Evolutionary conservation across 495 filamentous ascomycete genomes (phyloP), one percentile per base, ranked within the genome.

Genomic region (Platismatia glauca): DNA sequence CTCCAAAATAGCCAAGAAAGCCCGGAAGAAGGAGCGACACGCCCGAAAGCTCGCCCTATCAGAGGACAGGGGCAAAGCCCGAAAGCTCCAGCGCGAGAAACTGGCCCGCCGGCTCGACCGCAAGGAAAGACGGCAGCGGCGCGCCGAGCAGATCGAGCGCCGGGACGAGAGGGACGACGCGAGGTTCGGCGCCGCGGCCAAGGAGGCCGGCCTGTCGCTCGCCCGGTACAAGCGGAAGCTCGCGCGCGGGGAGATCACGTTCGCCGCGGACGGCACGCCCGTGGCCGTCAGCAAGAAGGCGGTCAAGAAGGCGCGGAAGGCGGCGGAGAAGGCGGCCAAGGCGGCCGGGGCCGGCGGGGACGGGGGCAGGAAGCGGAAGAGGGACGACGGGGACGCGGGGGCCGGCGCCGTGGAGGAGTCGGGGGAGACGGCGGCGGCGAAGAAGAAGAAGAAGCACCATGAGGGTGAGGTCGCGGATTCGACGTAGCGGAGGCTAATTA

Each of bases 221-320:
- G 80, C 79, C 71, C 82, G 86, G 68, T 89, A 88, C 74, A 81
- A 86, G 77, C 81, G 85, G 64, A 89, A 88, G 80, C 78, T 85
- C 29, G 83, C 86, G 68, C 80, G 84, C 24, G 86, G 86, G 20
- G 82, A 88, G 70, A 84, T 89, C 62, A 74, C 77, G 65, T 79
- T 88, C 63, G 76, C 77, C 60, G 71, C 73, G 11, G 78, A 82
- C 52, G 85, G 85, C 41, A 84, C 76, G 60, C 84, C 85, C 12
- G 73, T 79, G 59, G 71, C 84, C n/a, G 62, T 85, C 63, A 86
- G 82, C 73, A 88, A 89, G 78, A 90, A 90, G 76, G 86, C 86
- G 59, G 71, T 87, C 63, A 90, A 90, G 81, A 88, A 87, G 77
- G 78, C 81, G 64, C 85, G 84, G 81, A 87, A 87, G 75, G 78